Percentiles rank a stretch among this genome's conserved stretches.
Conservation (phyloP, 192 early-diverging fungal species). For the Backusella macrospora region DNA sequence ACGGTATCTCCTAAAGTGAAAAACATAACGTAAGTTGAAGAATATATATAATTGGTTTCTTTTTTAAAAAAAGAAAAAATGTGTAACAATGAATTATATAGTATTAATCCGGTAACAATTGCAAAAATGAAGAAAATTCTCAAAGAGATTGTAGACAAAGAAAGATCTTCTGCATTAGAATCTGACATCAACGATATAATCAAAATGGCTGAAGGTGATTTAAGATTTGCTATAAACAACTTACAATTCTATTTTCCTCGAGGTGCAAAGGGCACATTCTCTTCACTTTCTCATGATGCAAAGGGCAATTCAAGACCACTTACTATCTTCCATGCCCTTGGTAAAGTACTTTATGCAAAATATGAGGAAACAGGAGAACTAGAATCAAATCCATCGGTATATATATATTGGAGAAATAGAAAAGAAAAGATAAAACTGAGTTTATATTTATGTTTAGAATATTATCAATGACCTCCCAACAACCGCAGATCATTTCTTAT, state of each 20-base stretch:
- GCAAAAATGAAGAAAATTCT: not conserved
- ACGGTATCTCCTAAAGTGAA: not conserved
- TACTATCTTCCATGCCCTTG: conserved; percentile 6
- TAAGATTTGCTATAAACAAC: conserved; percentile 16
- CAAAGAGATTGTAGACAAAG: not conserved
- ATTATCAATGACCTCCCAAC: not conserved
- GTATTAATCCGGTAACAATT: not conserved
- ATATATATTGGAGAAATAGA: no score
- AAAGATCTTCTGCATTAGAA: not conserved
- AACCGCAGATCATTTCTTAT: not conserved
- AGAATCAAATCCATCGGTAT: conserved; percentile 15
- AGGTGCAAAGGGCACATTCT: not conserved
- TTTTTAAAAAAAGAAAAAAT: not conserved
- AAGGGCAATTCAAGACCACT: not conserved
- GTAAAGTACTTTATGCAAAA: conserved; percentile 14
- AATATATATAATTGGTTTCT: no score
- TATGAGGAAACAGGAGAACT: not conserved
- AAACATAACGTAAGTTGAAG: conserved; percentile 1
- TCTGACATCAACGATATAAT: not conserved
- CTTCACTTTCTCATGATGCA: not conserved
- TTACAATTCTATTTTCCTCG: conserved; percentile 7
- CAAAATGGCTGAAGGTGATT: conserved; percentile 5
- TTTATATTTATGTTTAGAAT: not conserved
- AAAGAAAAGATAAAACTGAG: no score
- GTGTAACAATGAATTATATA: not conserved